A percentile compares a stretch with the other conserved stretches of the same genome.
These are phyloP conservation scores for Microcyclospora pomicola DNA, from an alignment of 2,329 filamentous ascomycete genomes.

Conservation along the genomic window DNA sequence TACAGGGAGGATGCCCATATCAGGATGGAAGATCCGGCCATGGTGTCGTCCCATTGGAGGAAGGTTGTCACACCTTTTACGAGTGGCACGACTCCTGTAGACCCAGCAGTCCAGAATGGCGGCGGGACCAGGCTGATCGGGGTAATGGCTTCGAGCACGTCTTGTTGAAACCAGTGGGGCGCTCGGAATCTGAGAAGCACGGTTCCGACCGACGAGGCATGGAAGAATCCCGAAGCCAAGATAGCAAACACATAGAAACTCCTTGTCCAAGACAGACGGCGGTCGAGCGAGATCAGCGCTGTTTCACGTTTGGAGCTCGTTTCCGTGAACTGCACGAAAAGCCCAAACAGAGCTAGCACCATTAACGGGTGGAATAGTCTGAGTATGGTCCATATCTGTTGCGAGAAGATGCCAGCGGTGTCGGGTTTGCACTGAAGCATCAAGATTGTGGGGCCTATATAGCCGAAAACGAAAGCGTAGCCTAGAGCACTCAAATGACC, in stretches of 20 bases:
- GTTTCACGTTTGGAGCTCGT: not conserved
- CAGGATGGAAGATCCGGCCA: constrained; percentile 8
- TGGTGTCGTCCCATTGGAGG: constrained; percentile 13
- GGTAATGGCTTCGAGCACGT: constrained; percentile 2
- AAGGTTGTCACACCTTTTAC: constrained; percentile 11
- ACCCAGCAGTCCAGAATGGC: constrained; percentile 7
- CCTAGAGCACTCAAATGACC: constrained; percentile 7
- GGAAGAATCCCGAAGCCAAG: constrained; percentile 11
- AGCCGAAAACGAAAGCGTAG: constrained; percentile 9
- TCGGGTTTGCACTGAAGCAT: constrained; percentile 9
- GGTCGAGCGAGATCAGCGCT: not conserved
- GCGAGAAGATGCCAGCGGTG: constrained; percentile 7
- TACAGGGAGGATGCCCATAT: not conserved
- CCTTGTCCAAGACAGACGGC: not conserved
- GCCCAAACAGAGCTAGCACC: constrained; percentile 5
- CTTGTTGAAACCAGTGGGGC: constrained; percentile 8
- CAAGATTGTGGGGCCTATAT: constrained; percentile 10
- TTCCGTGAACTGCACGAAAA: constrained; percentile 1
- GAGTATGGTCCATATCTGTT: constrained; percentile 12
- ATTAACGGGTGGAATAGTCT: constrained; percentile 12
- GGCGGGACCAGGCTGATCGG: constrained; percentile 3
- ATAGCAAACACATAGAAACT: constrained; percentile 12
- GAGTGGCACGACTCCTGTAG: constrained; percentile 4
- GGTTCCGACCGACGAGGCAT: constrained; percentile 8
- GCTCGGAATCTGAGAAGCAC: constrained; percentile 5